Conservation (phyloP, 768 basidiomycete species). For the Leccinum aurantiacum region DNA sequence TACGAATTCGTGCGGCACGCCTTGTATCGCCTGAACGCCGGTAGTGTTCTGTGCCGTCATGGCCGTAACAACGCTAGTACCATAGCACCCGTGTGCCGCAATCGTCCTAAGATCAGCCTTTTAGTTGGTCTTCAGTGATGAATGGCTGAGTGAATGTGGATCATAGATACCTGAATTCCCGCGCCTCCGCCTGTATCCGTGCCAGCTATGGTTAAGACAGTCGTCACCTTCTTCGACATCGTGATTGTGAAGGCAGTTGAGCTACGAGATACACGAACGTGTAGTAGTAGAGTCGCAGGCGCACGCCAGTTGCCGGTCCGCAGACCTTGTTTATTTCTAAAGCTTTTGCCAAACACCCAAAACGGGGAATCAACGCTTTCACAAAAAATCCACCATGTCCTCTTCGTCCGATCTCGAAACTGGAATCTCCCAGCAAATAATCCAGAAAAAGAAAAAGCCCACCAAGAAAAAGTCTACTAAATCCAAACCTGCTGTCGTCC, state of each 20-base stretch:
- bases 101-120: slow-evolving; percentile 91
- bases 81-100: slow-evolving; percentile 75
- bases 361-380: slow-evolving; percentile 4
- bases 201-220: slow-evolving; percentile 60
- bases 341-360: slow-evolving; percentile 30
- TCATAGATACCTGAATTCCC: too few species aligned
- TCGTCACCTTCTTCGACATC: slow-evolving; percentile 22
- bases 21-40: slow-evolving; percentile 76
- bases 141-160: too few species aligned
- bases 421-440: slow-evolving; percentile 5
- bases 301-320: too few species aligned
- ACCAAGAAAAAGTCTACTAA: slow-evolving; percentile 15
- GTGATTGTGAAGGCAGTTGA: neutral
- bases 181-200: too few species aligned
- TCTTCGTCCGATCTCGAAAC: slow-evolving; percentile 25
- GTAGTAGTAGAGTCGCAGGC: too few species aligned
- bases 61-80: slow-evolving; percentile 79
- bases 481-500: slow-evolving; percentile 1
- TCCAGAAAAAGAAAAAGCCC: slow-evolving; percentile 6
- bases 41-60: slow-evolving; percentile 87
- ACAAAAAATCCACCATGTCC: slow-evolving; percentile 8
- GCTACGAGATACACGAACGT: too few species aligned
- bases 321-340: slow-evolving; percentile 26
- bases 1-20: slow-evolving; percentile 68
- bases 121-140: neutral